Conservation (phyloP, 345 rosid species). For the Turnera subulata region DNA sequence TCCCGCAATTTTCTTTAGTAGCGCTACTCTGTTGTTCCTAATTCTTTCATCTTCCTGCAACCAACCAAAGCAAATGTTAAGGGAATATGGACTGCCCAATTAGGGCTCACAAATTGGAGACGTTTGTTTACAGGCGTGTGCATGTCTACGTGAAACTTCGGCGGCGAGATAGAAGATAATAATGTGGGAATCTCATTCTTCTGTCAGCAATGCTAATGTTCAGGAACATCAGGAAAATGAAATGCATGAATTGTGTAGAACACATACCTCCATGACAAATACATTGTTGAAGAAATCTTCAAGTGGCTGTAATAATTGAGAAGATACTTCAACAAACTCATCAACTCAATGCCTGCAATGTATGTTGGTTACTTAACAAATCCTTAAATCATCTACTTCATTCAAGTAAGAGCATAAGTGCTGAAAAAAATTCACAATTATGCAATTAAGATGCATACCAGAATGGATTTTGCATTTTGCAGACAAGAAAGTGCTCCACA, state of each 20-base stretch:
- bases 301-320: constrained; percentile 58
- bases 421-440: background rate
- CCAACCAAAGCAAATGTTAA: background rate
- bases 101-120: too few species aligned
- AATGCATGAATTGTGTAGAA: too few species aligned
- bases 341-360: constrained; percentile 62
- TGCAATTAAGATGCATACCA: constrained; percentile 38
- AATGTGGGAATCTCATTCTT: too few species aligned
- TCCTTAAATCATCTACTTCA: background rate
- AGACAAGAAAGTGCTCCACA: constrained; percentile 60
- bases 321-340: constrained; percentile 68
- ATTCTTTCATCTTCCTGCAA: constrained; percentile 74
- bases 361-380: background rate
- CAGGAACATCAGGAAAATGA: too few species aligned
- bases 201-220: too few species aligned
- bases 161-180: too few species aligned
- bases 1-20: constrained; percentile 69
- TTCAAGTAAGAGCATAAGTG: background rate
- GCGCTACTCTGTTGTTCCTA: constrained; percentile 68
- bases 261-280: constrained; percentile 97
- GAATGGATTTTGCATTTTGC: constrained; percentile 51
- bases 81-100: too few species aligned
- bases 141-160: too few species aligned
- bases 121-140: too few species aligned
- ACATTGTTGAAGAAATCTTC: constrained; percentile 88